Conservation (phyloP, 1,284 basidiomycete genomes). For the Pseudozyma thailandica region DNA sequence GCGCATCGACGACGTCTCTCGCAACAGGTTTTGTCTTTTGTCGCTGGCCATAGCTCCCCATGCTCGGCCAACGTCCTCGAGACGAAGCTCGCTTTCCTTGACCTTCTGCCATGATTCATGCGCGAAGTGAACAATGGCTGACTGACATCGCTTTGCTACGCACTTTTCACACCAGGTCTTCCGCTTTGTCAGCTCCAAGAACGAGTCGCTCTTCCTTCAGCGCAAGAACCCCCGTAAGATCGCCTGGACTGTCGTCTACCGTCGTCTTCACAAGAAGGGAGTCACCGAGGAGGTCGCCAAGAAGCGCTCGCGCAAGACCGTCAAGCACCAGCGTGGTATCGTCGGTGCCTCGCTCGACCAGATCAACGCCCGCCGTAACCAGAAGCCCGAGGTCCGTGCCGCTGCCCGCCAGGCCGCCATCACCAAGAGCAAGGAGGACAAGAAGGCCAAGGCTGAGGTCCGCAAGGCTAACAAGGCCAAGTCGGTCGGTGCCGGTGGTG, state of each 20-base stretch:
- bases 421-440: slow-evolving; percentile 90
- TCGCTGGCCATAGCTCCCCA: too few species aligned
- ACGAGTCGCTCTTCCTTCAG: slow-evolving; percentile 95
- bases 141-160: background rate
- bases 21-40: background rate
- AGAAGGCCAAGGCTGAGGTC: slow-evolving; percentile 74
- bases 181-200: slow-evolving; percentile 70
- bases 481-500: slow-evolving; percentile 67
- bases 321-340: slow-evolving; percentile 98
- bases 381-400: slow-evolving; percentile 82
- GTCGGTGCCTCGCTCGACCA: slow-evolving; percentile 92
- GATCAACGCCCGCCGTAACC: slow-evolving; percentile 84
- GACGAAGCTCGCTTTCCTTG: too few species aligned
- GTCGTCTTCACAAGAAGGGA: slow-evolving; percentile 99
- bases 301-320: slow-evolving; percentile 95
- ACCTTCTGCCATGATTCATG: too few species aligned
- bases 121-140: too few species aligned
- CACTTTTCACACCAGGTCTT: slow-evolving; percentile 50
- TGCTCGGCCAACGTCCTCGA: too few species aligned
- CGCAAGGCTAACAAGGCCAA: slow-evolving; percentile 72
- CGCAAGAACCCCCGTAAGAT: slow-evolving; percentile 99
- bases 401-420: slow-evolving; percentile 86
- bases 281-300: slow-evolving; percentile 98
- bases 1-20: too few species aligned
- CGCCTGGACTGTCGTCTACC: slow-evolving; percentile 96